Evolutionary conservation across 495 filamentous ascomycete genomes (phyloP).

Genomic region (Penicillium antarcticum): DNA sequence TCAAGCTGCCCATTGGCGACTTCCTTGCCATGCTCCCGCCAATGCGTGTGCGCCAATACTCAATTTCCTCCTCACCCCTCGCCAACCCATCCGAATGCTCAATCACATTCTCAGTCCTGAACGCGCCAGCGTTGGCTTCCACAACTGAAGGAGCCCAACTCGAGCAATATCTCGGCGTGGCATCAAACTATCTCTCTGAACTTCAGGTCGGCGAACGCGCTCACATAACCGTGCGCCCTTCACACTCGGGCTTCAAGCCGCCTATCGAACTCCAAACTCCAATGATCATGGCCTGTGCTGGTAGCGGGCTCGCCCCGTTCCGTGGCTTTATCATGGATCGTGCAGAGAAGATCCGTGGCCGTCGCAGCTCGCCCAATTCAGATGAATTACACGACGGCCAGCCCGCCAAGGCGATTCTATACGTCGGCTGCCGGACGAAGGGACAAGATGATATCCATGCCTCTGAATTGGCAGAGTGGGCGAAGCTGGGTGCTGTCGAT

Average conservation of each 20-base stretch:
- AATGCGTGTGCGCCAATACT: conserved; percentile 74
- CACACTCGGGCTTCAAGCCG: conserved; percentile 62
- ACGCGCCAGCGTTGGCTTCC: conserved; percentile 48
- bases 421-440: conserved; percentile 59
- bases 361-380: conserved; percentile 22
- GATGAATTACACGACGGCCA: conserved; percentile 15
- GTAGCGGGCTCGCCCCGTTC: conserved; percentile 64
- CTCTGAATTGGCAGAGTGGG: conserved; percentile 58
- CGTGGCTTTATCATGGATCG: conserved; percentile 69
- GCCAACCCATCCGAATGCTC: conserved; percentile 54
- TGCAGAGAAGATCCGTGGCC: conserved; percentile 50
- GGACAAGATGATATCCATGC: conserved; percentile 59
- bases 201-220: conserved; percentile 58
- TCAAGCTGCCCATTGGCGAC: conserved; percentile 54
- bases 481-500: conserved; percentile 53
- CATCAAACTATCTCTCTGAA: conserved; percentile 55
- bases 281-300: conserved; percentile 61
- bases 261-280: conserved; percentile 59
- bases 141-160: conserved; percentile 23
- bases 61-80: conserved; percentile 73
- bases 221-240: conserved; percentile 56
- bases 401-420: conserved; percentile 59
- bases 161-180: conserved; percentile 52
- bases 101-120: conserved; percentile 65
- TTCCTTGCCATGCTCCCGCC: conserved; percentile 70